Base-by-base conservation (phyloP, 371 early-diverging fungal genomes). In the Lichtheimia ornata region DNA sequence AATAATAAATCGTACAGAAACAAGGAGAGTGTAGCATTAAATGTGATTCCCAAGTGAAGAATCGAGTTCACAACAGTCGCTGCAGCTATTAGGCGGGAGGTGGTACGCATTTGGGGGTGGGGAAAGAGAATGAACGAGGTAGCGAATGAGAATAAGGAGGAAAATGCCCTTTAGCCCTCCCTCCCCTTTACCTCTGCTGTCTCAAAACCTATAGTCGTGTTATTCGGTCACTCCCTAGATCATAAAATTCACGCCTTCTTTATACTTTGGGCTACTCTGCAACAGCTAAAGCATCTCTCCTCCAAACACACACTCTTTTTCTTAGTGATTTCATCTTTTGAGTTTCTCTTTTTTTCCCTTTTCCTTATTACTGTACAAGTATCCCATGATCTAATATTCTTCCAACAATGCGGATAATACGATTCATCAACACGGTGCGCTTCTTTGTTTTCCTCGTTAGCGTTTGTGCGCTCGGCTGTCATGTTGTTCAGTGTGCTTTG, bases 401-500 rank as follows among this genome's bases (percentile, higher is more conserved):
- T 35, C 35, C 35, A 35, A 35, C 9, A 35, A 62, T 62, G 62
- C 62, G 55, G 18, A 41, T 55, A 9, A 35, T 62, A 13, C n/a
- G 14, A 6, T 35, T 54, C 13, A 55, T 62, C 18, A 54, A 62
- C 55, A 25, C 42, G 42, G 20, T 67, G 13, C 73, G 73, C 18
- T 62, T 64, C 28, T 30, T 63, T 17, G 61, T 63, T 14, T 41
- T 73, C 30, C 4, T 49, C 2, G 52, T 56, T 2, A 67, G 70
- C 43, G 20, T 73, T 6, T 42, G 65, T n/a, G 63, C 64, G 5
- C 50, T 67, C 5, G 60, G 40, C 2, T 60, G 57, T 22, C 73
- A 73, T 62, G 55, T 65, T 25, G 58, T 59, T 14, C 73, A 73
- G 41, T 73, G 73, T 15, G 52, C 61, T 11, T 55, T 73, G 24